A percentile compares a stretch with the other conserved stretches of the same genome.
These are phyloP conservation scores for Phytophthora vignae DNA, from an alignment of 352 stramenopile species.

Conservation along the genomic window DNA sequence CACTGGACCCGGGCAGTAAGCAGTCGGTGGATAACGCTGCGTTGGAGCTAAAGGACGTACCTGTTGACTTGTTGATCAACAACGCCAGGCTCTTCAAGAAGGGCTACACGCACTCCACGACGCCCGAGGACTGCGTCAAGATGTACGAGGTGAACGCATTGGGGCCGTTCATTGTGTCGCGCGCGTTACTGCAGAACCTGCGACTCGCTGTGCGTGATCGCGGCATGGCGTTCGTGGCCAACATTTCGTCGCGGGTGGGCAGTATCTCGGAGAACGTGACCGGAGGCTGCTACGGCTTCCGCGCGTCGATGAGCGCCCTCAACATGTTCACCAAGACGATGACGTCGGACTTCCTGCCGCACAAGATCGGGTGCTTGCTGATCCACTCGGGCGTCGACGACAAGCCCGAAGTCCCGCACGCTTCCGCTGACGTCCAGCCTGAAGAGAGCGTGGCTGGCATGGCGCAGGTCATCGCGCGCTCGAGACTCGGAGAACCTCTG, in stretches of 20 bases:
- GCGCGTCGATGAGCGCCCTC: conserved; percentile 79
- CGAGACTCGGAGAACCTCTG: conserved; percentile 57
- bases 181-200: conserved; percentile 62
- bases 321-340: conserved; percentile 80
- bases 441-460: conserved; percentile 64
- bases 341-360: conserved; percentile 50
- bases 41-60: conserved; percentile 42
- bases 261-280: conserved; percentile 52
- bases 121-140: conserved; percentile 54
- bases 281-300: conserved; percentile 78
- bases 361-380: conserved; percentile 67
- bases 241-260: conserved; percentile 64
- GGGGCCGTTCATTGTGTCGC: conserved; percentile 68
- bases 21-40: conserved; percentile 54
- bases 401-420: conserved; percentile 55
- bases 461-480: conserved; percentile 59
- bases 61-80: conserved; percentile 81
- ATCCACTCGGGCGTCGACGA: conserved; percentile 69
- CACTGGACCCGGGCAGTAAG: conserved; percentile 57
- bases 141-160: conserved; percentile 79
- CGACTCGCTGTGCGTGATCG: conserved; percentile 45
- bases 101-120: conserved; percentile 45
- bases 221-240: conserved; percentile 55
- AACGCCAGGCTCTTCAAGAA: conserved; percentile 62
- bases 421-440: conserved; percentile 43